Conservation (phyloP, 805 yeast genomes). For the Cyberlindnera saturnus region DNA sequence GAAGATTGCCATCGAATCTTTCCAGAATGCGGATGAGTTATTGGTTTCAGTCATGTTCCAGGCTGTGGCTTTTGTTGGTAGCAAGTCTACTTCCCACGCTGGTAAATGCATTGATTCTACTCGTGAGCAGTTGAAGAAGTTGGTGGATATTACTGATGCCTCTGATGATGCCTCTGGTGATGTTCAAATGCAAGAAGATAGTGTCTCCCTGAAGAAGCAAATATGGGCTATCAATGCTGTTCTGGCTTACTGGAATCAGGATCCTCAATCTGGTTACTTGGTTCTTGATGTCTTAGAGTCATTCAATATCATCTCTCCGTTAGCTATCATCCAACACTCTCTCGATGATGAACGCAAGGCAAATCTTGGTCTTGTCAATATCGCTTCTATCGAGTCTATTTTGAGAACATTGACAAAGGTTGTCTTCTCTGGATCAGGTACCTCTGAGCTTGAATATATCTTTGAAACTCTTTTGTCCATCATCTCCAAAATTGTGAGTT, state of each 20-base stretch:
- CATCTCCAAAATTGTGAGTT: conserved; percentile 15
- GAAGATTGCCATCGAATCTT: conserved; percentile 24
- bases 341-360: conserved; percentile 29
- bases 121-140: conserved; percentile 29
- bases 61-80: conserved; percentile 74
- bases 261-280: conserved; percentile 59
- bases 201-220: conserved; percentile 25
- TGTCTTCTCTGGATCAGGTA: conserved; percentile 16
- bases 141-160: conserved; percentile 16
- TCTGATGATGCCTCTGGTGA: conserved; percentile 4
- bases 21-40: conserved; percentile 35
- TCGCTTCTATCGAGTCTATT: conserved; percentile 39
- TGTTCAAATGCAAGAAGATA: conserved; percentile 2
- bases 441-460: conserved; percentile 24
- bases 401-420: conserved; percentile 29
- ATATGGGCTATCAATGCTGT: conserved; percentile 49
- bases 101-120: conserved; percentile 46
- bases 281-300: conserved; percentile 48
- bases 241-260: conserved; percentile 56
- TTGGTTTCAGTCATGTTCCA: conserved; percentile 61
- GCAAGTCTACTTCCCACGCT: conserved; percentile 79
- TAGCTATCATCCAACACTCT: conserved; percentile 37
- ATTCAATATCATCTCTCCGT: conserved; percentile 36
- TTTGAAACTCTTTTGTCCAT: conserved; percentile 23
- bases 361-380: conserved; percentile 35